These are phyloP conservation scores for Phytophthora sp. DNA, from an alignment of 352 stramenopile genomes.

Conservation along the genomic window DNA sequence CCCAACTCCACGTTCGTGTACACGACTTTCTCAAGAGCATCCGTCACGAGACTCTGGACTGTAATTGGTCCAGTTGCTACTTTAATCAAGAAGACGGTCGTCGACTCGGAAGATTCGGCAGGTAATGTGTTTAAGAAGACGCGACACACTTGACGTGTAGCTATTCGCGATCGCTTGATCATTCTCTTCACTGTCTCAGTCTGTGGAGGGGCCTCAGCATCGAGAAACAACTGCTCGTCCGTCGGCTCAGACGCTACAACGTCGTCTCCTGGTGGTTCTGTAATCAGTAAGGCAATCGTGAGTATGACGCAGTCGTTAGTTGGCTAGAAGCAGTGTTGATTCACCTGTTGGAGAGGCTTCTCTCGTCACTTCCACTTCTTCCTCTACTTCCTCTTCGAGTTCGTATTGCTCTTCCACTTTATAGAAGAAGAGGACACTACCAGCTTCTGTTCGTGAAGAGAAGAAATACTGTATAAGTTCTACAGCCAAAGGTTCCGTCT, in stretches of 20 bases:
- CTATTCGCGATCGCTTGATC: slow-evolving; percentile 55
- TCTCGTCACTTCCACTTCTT: slow-evolving; percentile 71
- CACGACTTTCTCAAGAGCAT: slow-evolving; percentile 56
- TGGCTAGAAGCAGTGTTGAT: too few species aligned
- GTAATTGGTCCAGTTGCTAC: slow-evolving; percentile 56
- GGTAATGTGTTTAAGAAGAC: slow-evolving; percentile 76
- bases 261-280: slow-evolving; percentile 18
- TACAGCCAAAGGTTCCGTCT: slow-evolving; percentile 41
- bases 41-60: slow-evolving; percentile 37
- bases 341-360: slow-evolving; percentile 39
- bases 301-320: too few species aligned
- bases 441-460: slow-evolving; percentile 51
- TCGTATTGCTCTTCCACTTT: slow-evolving; percentile 68
- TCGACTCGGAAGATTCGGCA: slow-evolving; percentile 59
- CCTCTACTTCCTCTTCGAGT: slow-evolving; percentile 82
- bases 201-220: slow-evolving; percentile 37
- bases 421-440: slow-evolving; percentile 83
- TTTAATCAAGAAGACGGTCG: slow-evolving; percentile 86
- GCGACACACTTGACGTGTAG: slow-evolving; percentile 64
- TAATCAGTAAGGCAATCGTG: not conserved
- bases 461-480: slow-evolving; percentile 70
- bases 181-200: slow-evolving; percentile 53
- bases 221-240: slow-evolving; percentile 79
- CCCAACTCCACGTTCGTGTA: slow-evolving; percentile 84
- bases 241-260: slow-evolving; percentile 42